phyloP scores from a whole-genome alignment of 257 asterid species.

The Ilex asprella region DNA sequence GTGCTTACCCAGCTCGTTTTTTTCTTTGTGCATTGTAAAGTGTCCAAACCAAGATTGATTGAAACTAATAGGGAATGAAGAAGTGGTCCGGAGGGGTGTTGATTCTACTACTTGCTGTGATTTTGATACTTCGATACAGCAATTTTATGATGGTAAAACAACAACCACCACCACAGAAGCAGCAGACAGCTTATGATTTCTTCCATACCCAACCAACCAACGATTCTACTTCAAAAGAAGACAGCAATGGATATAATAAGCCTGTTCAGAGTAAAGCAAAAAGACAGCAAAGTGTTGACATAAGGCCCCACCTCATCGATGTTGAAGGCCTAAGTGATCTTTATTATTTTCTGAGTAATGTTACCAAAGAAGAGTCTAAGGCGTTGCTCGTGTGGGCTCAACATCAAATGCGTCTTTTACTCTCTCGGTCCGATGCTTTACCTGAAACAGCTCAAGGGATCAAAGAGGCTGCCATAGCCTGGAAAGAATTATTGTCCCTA shows the following conservation, averaged over 20 bases:
- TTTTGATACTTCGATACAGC: constrained; percentile 47
- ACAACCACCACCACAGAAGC: constrained; percentile 36
- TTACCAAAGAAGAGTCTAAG: constrained; percentile 33
- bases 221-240: constrained; percentile 16
- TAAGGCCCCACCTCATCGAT: constrained; percentile 35
- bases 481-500: constrained; percentile 36
- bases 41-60: too few relatives aligned
- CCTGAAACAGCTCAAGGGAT: constrained; percentile 79
- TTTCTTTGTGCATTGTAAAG: too few relatives aligned
- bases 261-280: constrained; percentile 15
- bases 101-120: constrained; percentile 43
- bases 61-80: constrained; percentile 41
- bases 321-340: constrained; percentile 47
- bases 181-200: constrained; percentile 58
- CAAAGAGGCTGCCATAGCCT: constrained; percentile 62
- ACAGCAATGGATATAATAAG: constrained; percentile 7
- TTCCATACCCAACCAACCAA: constrained; percentile 46
- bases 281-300: constrained; percentile 21
- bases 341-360: constrained; percentile 35
- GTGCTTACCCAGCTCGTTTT: too few relatives aligned
- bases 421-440: constrained; percentile 81
- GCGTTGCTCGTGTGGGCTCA: constrained; percentile 49
- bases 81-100: constrained; percentile 68
- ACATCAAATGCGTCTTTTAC: constrained; percentile 42
- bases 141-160: constrained; percentile 27